Conservation (phyloP, 129 eudicot species). For the Chrysanthemum makinoi region DNA sequence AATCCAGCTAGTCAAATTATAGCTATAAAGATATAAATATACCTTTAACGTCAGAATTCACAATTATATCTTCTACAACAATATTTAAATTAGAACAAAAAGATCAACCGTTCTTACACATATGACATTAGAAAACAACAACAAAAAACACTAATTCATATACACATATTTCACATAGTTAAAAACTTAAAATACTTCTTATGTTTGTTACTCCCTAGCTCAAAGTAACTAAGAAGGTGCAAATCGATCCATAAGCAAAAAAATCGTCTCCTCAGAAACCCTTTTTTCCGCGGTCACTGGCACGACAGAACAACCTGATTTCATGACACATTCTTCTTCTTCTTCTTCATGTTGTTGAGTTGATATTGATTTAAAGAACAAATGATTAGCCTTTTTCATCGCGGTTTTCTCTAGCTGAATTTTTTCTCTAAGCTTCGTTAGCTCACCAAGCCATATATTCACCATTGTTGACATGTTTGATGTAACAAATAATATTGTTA, state of each 20-base stretch:
- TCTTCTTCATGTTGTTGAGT: constrained; percentile 13
- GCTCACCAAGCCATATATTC: constrained; percentile 28
- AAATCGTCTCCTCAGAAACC: constrained; percentile 25
- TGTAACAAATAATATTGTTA: neutral
- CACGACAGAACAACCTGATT: neutral
- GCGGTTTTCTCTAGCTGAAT: constrained; percentile 18
- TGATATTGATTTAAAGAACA: neutral
- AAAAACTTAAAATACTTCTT: neutral
- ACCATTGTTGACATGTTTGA: constrained; percentile 29
- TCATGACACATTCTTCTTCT: neutral
- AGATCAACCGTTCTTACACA: neutral
- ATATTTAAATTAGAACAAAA: too few relatives aligned
- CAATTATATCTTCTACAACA: too few relatives aligned
- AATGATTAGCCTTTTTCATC: constrained; percentile 5
- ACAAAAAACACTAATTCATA: neutral
- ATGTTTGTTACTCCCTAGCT: too few relatives aligned
- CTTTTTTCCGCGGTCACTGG: neutral
- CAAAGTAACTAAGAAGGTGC: constrained; percentile 23
- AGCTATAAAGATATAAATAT: too few relatives aligned
- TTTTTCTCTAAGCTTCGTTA: constrained; percentile 28
- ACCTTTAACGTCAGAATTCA: too few relatives aligned
- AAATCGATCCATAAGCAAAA: constrained; percentile 33
- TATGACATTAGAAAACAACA: neutral
- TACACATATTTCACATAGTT: constrained; percentile 7
- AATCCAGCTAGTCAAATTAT: too few relatives aligned